These are phyloP conservation scores for Ophiostoma ulmi DNA, from an alignment of 2,329 filamentous ascomycete species.

Conservation along the genomic window DNA sequence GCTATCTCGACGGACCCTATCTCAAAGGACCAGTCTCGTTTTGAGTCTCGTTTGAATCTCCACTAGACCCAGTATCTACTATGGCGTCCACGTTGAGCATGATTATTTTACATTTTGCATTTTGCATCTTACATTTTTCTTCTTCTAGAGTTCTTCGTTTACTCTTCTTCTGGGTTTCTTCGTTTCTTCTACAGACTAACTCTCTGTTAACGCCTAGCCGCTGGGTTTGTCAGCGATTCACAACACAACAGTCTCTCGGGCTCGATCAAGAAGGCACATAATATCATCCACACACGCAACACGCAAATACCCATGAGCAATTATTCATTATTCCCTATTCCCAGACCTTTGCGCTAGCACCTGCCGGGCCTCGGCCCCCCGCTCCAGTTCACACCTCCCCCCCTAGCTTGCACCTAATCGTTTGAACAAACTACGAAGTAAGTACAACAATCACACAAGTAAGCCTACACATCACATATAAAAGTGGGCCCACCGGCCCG, in stretches of 20 bases:
- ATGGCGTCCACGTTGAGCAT: background rate
- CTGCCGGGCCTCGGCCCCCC: constrained; percentile 10
- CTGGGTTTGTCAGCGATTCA: background rate
- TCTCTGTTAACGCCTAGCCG: background rate
- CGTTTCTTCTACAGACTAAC: background rate
- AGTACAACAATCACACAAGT: background rate
- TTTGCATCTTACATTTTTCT: background rate
- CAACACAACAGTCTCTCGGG: background rate
- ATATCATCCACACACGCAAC: background rate
- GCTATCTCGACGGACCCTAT: constrained; percentile 1
- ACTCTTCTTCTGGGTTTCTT: background rate
- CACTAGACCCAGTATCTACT: background rate
- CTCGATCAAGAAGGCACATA: background rate
- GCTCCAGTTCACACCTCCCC: background rate
- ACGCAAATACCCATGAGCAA: background rate
- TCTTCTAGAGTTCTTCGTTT: background rate
- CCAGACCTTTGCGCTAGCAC: background rate
- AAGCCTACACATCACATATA: background rate
- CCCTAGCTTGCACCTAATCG: background rate
- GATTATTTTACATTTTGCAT: background rate
- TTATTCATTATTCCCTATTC: background rate
- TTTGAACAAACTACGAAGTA: too few species aligned
- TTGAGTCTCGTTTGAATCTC: background rate
- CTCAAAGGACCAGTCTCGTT: background rate
- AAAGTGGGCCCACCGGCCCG: background rate